Conservation (phyloP, 1,284 basidiomycete species). For the Trichosporon ovoides region DNA sequence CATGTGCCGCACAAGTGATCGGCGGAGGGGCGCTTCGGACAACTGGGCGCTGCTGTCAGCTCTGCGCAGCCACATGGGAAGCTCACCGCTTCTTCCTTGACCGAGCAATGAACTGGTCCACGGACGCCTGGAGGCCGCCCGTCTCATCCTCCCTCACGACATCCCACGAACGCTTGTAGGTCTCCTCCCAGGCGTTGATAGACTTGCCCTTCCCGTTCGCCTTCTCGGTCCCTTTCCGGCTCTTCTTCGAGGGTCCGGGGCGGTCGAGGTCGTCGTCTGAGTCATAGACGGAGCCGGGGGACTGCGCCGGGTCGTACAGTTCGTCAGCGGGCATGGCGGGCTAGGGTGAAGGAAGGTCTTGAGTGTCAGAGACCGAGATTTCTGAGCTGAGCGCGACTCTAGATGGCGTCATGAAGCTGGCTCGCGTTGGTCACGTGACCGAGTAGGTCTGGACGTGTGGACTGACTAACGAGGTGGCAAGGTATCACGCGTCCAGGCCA, state of each 20-base stretch:
- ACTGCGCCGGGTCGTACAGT: slow-evolving; percentile 17
- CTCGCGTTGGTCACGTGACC: no score
- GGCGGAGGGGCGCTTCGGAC: slow-evolving; percentile 75
- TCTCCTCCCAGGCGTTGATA: slow-evolving; percentile 88
- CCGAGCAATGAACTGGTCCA: slow-evolving; percentile 80
- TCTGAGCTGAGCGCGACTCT: background rate
- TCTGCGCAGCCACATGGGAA: no score
- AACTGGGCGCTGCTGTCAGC: slow-evolving; percentile 53
- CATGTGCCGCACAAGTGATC: slow-evolving; percentile 94
- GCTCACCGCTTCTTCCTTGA: slow-evolving; percentile 66
- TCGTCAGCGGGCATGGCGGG: slow-evolving; percentile 17
- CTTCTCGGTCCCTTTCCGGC: slow-evolving; percentile 13
- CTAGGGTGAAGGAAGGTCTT: background rate
- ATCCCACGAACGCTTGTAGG: slow-evolving; percentile 93
- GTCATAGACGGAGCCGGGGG: slow-evolving; percentile 17
- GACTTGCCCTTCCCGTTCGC: slow-evolving; percentile 24
- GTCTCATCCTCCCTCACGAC: slow-evolving; percentile 91
- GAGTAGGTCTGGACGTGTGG: no score
- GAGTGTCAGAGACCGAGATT: background rate
- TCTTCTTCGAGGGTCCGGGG: slow-evolving; percentile 22
- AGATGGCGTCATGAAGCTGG: no score
- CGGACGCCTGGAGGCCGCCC: slow-evolving; percentile 82
- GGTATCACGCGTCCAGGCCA: no score
- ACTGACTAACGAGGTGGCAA: no score
- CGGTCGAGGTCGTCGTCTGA: slow-evolving; percentile 24